Conservation (phyloP, 371 early-diverging fungal genomes). For the Mucor velutinosus region DNA sequence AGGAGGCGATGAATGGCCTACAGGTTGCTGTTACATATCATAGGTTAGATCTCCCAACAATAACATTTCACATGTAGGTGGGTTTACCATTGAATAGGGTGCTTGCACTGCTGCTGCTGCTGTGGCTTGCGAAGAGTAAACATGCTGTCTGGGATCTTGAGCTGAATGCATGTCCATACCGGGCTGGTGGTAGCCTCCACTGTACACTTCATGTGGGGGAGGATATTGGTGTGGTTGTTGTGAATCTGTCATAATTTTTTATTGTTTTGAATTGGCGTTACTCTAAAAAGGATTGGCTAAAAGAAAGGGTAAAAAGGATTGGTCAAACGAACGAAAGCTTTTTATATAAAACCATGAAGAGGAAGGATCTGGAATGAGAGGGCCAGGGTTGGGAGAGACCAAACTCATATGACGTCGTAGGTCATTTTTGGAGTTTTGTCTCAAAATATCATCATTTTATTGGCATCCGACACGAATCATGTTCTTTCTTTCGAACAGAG, state of each 20-base stretch:
- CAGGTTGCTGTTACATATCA: background rate
- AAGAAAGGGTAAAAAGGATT: conserved; percentile 1
- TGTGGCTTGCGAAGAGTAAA: background rate
- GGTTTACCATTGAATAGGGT: conserved; percentile 19
- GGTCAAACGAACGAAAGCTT: background rate
- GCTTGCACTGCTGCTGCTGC: conserved; percentile 4
- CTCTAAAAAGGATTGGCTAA: conserved; percentile 5
- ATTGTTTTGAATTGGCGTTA: conserved; percentile 1
- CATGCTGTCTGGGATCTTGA: conserved; percentile 11
- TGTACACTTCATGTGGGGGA: conserved; percentile 1
- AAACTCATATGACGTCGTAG: background rate
- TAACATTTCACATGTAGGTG: background rate
- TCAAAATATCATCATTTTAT: background rate
- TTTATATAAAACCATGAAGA: background rate
- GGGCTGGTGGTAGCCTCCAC: background rate
- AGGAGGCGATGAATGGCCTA: conserved; percentile 10
- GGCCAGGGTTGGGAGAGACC: background rate
- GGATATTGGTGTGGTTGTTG: conserved; percentile 2
- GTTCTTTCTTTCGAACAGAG: background rate
- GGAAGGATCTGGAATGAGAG: background rate
- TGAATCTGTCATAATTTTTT: conserved; percentile 4
- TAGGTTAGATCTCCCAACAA: background rate
- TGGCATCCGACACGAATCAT: background rate
- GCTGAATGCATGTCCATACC: background rate
- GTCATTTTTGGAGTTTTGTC: background rate